These are phyloP conservation scores for Hymenoscyphus albidus DNA, from an alignment of 2,329 filamentous ascomycete genomes.

Conservation along the genomic window DNA sequence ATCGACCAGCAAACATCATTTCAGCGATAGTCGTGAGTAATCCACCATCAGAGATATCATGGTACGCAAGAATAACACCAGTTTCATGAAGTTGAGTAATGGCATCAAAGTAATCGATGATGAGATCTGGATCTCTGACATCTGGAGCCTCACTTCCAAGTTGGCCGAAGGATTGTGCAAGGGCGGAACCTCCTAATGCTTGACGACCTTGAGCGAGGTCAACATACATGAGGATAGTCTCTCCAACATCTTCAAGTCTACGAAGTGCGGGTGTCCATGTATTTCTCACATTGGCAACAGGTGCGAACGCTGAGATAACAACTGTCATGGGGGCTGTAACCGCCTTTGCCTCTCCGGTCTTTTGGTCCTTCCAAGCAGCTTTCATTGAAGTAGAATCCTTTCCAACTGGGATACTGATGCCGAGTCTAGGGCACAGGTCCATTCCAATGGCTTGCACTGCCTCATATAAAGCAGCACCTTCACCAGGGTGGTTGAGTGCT, in stretches of 20 bases:
- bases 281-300: constrained; percentile 74
- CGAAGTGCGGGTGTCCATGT: constrained; percentile 93
- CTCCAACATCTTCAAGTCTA: constrained; percentile 79
- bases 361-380: constrained; percentile 81
- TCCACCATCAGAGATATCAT: constrained; percentile 91
- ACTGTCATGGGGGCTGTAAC: constrained; percentile 90
- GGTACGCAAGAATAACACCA: constrained; percentile 82
- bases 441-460: constrained; percentile 90
- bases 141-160: constrained; percentile 83
- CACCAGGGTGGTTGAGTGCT: constrained; percentile 86
- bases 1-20: constrained; percentile 97
- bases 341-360: constrained; percentile 66
- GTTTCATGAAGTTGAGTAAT: constrained; percentile 63
- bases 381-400: constrained; percentile 99
- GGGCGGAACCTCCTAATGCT: constrained; percentile 82
- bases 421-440: constrained; percentile 86
- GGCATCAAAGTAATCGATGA: constrained; percentile 91
- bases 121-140: constrained; percentile 73
- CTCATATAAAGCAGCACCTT: constrained; percentile 88
- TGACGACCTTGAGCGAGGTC: constrained; percentile 79
- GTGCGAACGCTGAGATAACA: constrained; percentile 84
- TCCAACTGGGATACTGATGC: constrained; percentile 89
- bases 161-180: constrained; percentile 85
- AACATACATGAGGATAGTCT: constrained; percentile 84
- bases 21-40: constrained; percentile 86